phyloP scores from a whole-genome alignment of 2,329 filamentous ascomycete species.

The Fusarium miscanthi region DNA sequence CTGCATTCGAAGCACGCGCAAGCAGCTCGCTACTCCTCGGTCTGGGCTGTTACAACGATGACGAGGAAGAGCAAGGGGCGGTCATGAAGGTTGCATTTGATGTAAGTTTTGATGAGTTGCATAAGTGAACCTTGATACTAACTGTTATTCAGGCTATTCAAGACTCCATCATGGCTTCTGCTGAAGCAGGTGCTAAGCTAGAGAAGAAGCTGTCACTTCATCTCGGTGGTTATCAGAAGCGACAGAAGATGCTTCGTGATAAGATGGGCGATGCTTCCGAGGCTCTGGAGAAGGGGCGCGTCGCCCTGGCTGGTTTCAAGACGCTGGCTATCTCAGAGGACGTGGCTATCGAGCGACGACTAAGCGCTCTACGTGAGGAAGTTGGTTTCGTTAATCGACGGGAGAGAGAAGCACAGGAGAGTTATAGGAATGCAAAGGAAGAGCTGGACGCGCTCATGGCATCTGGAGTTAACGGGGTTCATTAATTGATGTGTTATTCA shows the following conservation, averaged over 20 bases:
- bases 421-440: conserved; percentile 80
- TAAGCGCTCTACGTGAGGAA: conserved; percentile 83
- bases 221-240: conserved; percentile 89
- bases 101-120: conserved; percentile 57
- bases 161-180: conserved; percentile 76
- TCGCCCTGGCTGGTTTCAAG: conserved; percentile 78
- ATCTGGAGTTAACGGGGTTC: conserved; percentile 52
- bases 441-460: conserved; percentile 74
- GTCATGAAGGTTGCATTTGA: conserved; percentile 79
- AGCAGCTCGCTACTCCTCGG: conserved; percentile 75
- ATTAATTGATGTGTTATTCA: conserved; percentile 44
- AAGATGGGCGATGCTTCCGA: conserved; percentile 83
- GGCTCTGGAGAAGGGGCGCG: conserved; percentile 77
- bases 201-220: conserved; percentile 93
- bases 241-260: conserved; percentile 80
- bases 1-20: conserved; percentile 64
- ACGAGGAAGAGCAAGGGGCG: conserved; percentile 73
- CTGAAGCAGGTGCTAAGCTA: conserved; percentile 84
- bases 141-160: conserved; percentile 69
- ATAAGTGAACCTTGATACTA: conserved; percentile 11
- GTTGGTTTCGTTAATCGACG: conserved; percentile 82
- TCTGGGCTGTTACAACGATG: conserved; percentile 82
- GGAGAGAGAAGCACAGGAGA: conserved; percentile 90
- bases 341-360: conserved; percentile 75
- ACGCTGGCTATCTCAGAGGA: conserved; percentile 84